Base-by-base conservation (phyloP, 768 basidiomycete species). In the Hemileccinum impolitum region DNA sequence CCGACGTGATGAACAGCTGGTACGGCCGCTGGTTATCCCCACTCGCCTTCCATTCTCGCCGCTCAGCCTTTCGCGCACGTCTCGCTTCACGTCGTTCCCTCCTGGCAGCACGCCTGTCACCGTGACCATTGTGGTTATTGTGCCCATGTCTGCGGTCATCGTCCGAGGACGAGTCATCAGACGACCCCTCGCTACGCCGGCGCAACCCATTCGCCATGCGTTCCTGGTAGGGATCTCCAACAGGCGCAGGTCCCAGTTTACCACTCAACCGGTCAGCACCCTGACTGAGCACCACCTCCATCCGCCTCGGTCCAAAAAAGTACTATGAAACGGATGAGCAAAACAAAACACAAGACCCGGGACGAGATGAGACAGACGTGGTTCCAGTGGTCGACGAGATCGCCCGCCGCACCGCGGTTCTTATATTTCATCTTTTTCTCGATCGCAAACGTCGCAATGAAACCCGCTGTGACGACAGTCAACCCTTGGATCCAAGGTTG, bases 321-420 rank as follows among this genome's bases (percentile, higher is more conserved):
- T 72, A 67, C 78, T 79, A 39, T 39, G 15, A 39, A 31, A 10
- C 17, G 13, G 1, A 11, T 32, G 12, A 47, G 31, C 31, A 8
- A 28, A n/a, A 21, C 1, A 23, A 12, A 8, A 42, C n/a, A 21
- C 4, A 23, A 6, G 8, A 36, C 14, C 12, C 4, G 17, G 1
- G 18, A 23, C 39, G 15, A 39, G 5, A 25, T 3, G 4, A 35
- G 2, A 41, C 18, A 12, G 10, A 48, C 79, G 35, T 76, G 70
- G 49, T 81, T 81, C 79, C 79, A 81, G 45, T 65, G 62, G 44
- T 75, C 73, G 14, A 81, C 59, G 1, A 75, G 45, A 17, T 76
- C 66, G 10, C 67, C 69, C 12, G 74, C 75, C 2, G 72, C 68
- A 1, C 55, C 57, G 0, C 61, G 56, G 55, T 75, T 79, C 67